phyloP scores from a whole-genome alignment of 305 asterid genomes.

The Fraxinus nigra region DNA sequence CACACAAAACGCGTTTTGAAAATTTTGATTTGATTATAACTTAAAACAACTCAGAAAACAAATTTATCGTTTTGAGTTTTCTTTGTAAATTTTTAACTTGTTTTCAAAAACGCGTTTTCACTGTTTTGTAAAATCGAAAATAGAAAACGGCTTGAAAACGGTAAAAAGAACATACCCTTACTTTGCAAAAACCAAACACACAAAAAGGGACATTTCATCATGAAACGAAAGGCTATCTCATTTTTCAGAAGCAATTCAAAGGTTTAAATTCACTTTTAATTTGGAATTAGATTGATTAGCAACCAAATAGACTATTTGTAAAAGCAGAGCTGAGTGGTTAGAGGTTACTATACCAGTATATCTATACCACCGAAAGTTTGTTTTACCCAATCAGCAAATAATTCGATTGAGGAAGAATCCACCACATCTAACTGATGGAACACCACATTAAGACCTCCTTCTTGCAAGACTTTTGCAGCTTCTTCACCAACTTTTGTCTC shows the following conservation, averaged over 20 bases:
- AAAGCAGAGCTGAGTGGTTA: constrained; percentile 3
- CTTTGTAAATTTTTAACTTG: too few relatives aligned
- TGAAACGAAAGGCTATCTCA: background rate
- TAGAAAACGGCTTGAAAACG: too few relatives aligned
- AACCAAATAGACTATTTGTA: background rate
- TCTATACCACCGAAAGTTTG: constrained; percentile 66
- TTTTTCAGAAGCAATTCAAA: background rate
- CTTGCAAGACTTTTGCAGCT: constrained; percentile 56
- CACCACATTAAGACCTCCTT: constrained; percentile 62
- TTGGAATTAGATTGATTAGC: background rate
- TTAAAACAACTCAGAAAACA: too few relatives aligned
- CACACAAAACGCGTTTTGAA: too few relatives aligned
- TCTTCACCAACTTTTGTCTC: constrained; percentile 61
- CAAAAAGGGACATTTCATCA: background rate
- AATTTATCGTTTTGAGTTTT: too few relatives aligned
- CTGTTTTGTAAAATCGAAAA: too few relatives aligned
- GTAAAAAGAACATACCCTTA: too few relatives aligned
- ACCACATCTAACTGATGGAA: constrained; percentile 66
- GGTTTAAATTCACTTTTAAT: background rate
- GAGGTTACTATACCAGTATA: constrained; percentile 53
- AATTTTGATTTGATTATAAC: too few relatives aligned
- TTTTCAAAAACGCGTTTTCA: too few relatives aligned
- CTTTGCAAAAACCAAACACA: background rate
- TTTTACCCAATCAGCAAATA: constrained; percentile 56
- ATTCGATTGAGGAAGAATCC: constrained; percentile 58